phyloP scores from a whole-genome alignment of 1,139 yeast species.

The Yamadazyma buinensis region DNA sequence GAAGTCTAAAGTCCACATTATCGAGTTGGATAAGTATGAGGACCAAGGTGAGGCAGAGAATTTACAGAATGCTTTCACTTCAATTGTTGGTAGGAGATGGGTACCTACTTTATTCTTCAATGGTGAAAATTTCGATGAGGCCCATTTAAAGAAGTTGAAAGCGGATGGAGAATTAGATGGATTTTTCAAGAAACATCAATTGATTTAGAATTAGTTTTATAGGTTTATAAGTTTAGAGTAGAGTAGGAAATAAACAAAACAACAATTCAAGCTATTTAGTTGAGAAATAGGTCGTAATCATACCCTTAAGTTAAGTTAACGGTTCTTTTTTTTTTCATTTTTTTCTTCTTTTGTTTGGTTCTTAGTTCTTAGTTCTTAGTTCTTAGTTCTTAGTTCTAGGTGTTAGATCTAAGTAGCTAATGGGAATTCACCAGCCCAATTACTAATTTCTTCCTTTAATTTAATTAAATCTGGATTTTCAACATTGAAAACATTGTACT shows the following conservation, averaged over 20 bases:
- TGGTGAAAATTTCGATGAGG: slow-evolving; percentile 61
- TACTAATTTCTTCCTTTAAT: slow-evolving; percentile 74
- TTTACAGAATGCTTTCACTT: slow-evolving; percentile 58
- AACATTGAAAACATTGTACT: slow-evolving; percentile 69
- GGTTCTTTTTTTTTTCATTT: background rate
- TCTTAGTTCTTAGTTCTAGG: no score
- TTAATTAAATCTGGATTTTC: slow-evolving; percentile 58
- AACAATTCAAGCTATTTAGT: slow-evolving; percentile 7
- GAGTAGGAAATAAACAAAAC: background rate
- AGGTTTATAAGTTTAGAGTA: background rate
- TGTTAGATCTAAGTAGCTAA: slow-evolving; percentile 67
- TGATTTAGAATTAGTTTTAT: slow-evolving; percentile 7
- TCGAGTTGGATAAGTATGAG: slow-evolving; percentile 58
- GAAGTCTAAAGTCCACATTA: slow-evolving; percentile 42
- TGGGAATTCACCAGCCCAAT: slow-evolving; percentile 94
- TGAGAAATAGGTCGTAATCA: slow-evolving; percentile 7
- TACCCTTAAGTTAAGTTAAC: slow-evolving; percentile 4
- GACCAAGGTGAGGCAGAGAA: slow-evolving; percentile 49
- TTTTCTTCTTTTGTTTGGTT: background rate
- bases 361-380: no score
- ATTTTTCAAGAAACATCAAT: slow-evolving; percentile 29
- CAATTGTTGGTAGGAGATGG: slow-evolving; percentile 62
- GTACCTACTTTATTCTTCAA: slow-evolving; percentile 68
- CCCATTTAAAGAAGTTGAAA: slow-evolving; percentile 45
- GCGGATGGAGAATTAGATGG: slow-evolving; percentile 37